Evolutionary conservation across 2,329 filamentous ascomycete genomes (phyloP).

Genomic region (Colletotrichum orbiculare): DNA sequence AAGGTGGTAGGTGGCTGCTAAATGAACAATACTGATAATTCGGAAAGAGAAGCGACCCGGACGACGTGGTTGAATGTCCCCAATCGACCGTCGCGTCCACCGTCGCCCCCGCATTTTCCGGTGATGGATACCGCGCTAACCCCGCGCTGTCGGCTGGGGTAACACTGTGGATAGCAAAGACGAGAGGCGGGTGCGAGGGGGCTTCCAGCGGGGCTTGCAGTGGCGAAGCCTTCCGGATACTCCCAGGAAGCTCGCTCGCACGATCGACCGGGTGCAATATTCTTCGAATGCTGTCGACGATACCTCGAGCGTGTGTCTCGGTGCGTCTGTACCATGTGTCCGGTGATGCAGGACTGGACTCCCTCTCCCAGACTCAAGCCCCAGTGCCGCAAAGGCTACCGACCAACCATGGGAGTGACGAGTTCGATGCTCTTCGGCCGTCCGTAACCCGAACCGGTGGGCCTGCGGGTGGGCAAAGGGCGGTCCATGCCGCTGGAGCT

Average conservation of each 20-base stretch:
- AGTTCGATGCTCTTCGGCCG: constrained; percentile 73
- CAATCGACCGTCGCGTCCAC: constrained; percentile 14
- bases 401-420: constrained; percentile 68
- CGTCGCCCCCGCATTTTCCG: constrained; percentile 27
- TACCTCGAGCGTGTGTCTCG: neutral
- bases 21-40: constrained; percentile 14
- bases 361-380: too few species aligned
- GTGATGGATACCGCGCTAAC: constrained; percentile 32
- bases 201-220: constrained; percentile 14
- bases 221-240: constrained; percentile 3
- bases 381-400: constrained; percentile 45
- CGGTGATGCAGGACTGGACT: constrained; percentile 7
- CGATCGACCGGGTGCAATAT: neutral
- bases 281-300: neutral
- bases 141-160: constrained; percentile 25
- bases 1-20: neutral
- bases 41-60: constrained; percentile 12
- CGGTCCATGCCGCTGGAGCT: constrained; percentile 58
- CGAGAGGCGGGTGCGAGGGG: constrained; percentile 22
- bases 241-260: neutral
- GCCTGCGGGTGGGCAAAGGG: constrained; percentile 66
- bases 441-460: constrained; percentile 58
- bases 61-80: constrained; percentile 6
- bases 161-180: neutral
- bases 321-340: constrained; percentile 3